Base-by-base conservation (phyloP, 768 basidiomycete species). In the Udeniomyces megalosporus region DNA sequence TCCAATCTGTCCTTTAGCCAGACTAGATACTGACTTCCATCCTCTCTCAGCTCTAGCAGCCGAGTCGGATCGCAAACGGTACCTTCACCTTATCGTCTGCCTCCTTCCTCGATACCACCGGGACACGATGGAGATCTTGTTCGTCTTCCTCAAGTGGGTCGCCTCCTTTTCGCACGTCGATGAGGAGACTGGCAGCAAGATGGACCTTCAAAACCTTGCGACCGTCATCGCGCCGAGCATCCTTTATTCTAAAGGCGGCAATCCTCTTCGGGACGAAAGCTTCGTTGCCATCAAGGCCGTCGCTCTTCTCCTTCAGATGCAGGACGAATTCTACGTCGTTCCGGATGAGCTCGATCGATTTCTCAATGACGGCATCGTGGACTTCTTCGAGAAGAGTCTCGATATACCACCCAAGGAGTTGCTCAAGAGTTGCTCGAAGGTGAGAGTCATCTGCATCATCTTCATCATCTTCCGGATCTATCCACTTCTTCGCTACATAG, bases 141-240 rank as follows among this genome's bases (percentile, higher is more conserved):
- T 95, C 71, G 92, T 95, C 32, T 99, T 99, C 77, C 79, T 99
- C 67, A 95, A 96, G 75, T 99, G 95, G 95, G 95, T 99, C 12
- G 93, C 93, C 11, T 95, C 91, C 1, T 99, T 99, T 73, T 90
- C 95, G 53, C 93, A 99, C 74, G 83, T 92, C 77, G 92, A 96
- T 70, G 89, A 91, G 68, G 88, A 88, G 70, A 96, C 93, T 0
- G 92, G 92, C 46, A 92, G 88, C 76, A 92, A 93, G 77, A 99
- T 99, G 95, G 95, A 99, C 74, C 77, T 97, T 51, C 80, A 80
- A 20, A 99, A 99, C 73, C 80, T 99, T 67, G 90, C 95, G 38
- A 96, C 90, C 10, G 93, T 97, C 74, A 92, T 97, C 68, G 85
- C 86, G 70, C 95, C 95, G n/a, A 96, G 89, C 69, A 97, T 99